Evolutionary conservation across 2,329 filamentous ascomycete genomes (phyloP), one percentile per base, ranked within the genome.

Genomic region (Cordyceps fumosorosea): DNA sequence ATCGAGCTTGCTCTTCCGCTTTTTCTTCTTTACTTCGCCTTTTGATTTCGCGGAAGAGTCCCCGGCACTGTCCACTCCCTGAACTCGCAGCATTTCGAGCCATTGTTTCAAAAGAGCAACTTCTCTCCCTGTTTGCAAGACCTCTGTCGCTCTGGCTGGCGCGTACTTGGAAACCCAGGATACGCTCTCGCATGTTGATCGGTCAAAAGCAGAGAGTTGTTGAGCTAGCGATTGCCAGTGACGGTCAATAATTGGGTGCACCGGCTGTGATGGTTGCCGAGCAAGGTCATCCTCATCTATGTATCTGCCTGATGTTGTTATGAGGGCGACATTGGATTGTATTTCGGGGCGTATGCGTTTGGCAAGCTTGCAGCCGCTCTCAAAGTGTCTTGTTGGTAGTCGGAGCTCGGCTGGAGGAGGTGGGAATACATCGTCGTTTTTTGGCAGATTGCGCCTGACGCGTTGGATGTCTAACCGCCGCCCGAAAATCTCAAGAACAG

Each of bases 141-240:
- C 87, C 63, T 93, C 86, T 4, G 78, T 78, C 2, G 91, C 86
- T 42, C 76, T 78, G 29, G 73, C 75, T 0, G 95, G 95, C 0
- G 89, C 85, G 74, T 98, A 96, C 69, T 98, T 97, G 47, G 93
- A 88, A 2, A 81, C 73, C 95, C 95, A 99, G 10, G 85, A 75
- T 32, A 82, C 75, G 2, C 78, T 80, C 70, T 98, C 93, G 67
- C 89, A 96, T 56, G 81, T 82, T 10, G 87, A 89, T 65, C 78
- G 83, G 71, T 99, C 95, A 69, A 93, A 97, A 0, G 93, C 87
- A 5, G 90, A 93, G 14, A 93, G 78, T 0, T 80, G 80, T 1
- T 78, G 80, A 51, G 80, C 75, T 37, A 97, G 80, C 0, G 80
- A 79, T 3, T 78, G 72, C 67, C 87, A 90, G 2, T 91, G 76